Conservation (phyloP, 805 yeast species). For the Sporopachydermia quercuum region DNA sequence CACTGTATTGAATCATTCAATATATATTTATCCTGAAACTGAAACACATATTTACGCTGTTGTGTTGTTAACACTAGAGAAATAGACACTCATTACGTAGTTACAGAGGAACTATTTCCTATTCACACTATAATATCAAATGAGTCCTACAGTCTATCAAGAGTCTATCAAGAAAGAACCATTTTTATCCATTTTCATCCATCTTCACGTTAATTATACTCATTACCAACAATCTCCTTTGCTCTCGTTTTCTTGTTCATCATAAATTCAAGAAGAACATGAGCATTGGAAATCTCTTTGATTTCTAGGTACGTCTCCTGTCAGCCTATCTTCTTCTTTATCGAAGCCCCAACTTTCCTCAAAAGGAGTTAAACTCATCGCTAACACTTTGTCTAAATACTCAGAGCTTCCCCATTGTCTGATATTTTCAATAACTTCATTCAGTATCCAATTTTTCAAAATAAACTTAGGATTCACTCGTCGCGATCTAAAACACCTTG, state of each 20-base stretch:
- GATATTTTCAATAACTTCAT: slow-evolving; percentile 59
- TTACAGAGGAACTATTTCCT: too few species aligned
- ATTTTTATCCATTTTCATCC: too few species aligned
- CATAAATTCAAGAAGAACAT: slow-evolving; percentile 46
- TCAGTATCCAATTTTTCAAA: slow-evolving; percentile 76
- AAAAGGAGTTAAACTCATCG: slow-evolving; percentile 68
- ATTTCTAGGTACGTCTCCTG: slow-evolving; percentile 33
- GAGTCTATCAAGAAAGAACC: too few species aligned
- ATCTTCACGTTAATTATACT: too few species aligned
- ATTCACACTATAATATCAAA: not conserved
- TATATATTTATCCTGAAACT: too few species aligned
- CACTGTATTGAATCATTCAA: too few species aligned
- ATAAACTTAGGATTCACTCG: slow-evolving; percentile 61
- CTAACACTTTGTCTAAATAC: slow-evolving; percentile 42
- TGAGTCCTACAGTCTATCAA: too few species aligned
- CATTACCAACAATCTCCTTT: too few species aligned
- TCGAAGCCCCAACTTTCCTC: slow-evolving; percentile 54
- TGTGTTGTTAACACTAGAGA: too few species aligned
- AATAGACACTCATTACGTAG: too few species aligned
- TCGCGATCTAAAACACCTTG: slow-evolving; percentile 28
- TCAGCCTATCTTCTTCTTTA: slow-evolving; percentile 35
- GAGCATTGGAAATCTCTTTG: slow-evolving; percentile 59
- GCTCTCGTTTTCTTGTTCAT: too few species aligned
- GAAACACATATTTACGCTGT: too few species aligned
- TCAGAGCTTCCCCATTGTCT: slow-evolving; percentile 32